These are phyloP conservation scores for Phytophthora ramorum DNA, from an alignment of 352 stramenopile genomes.

Conservation along the genomic window DNA sequence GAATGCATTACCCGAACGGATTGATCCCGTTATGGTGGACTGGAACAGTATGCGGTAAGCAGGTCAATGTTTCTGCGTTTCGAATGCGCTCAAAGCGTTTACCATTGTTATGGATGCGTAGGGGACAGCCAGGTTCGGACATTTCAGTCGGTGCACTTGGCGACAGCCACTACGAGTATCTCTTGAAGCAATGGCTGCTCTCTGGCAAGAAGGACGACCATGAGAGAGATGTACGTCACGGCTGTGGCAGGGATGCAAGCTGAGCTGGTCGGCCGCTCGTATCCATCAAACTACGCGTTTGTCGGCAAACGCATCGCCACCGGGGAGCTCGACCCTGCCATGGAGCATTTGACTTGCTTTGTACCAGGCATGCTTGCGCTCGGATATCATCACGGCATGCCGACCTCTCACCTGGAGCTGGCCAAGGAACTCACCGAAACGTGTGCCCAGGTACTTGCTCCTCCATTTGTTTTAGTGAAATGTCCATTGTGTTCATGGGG, in stretches of 20 bases:
- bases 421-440: slow-evolving; percentile 76
- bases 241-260: slow-evolving; percentile 59
- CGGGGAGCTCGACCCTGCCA: slow-evolving; percentile 41
- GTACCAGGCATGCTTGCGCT: slow-evolving; percentile 85
- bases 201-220: slow-evolving; percentile 54
- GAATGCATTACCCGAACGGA: slow-evolving; percentile 42
- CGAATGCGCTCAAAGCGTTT: neutral
- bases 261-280: slow-evolving; percentile 47
- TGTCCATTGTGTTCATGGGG: neutral
- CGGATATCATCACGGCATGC: slow-evolving; percentile 60
- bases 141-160: slow-evolving; percentile 66
- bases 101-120: slow-evolving; percentile 3
- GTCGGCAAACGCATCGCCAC: slow-evolving; percentile 45
- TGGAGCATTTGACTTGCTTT: slow-evolving; percentile 92
- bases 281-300: slow-evolving; percentile 49
- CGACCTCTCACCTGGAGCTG: slow-evolving; percentile 59
- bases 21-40: slow-evolving; percentile 57
- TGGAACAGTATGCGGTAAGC: slow-evolving; percentile 34
- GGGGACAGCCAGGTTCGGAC: slow-evolving; percentile 13
- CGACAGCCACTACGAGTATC: slow-evolving; percentile 82
- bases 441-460: slow-evolving; percentile 66
- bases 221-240: slow-evolving; percentile 60
- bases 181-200: slow-evolving; percentile 80
- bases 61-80: neutral
- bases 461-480: neutral